Evolutionary conservation across 2,329 filamentous ascomycete genomes (phyloP).

Genomic region (Aspergillus ochraceus): DNA sequence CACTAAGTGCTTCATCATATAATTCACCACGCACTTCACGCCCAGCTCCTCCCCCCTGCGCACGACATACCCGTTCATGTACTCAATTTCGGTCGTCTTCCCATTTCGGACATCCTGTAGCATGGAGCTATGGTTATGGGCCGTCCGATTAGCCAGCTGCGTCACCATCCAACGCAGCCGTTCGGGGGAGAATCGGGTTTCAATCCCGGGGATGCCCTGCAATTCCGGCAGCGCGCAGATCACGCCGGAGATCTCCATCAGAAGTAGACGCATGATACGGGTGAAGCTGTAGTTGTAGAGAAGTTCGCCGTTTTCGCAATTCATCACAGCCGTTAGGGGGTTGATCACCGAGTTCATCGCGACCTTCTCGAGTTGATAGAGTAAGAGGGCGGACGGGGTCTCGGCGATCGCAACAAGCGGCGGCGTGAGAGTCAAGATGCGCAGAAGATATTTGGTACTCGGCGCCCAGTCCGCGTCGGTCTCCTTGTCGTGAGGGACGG

Average conservation of each 20-base stretch:
- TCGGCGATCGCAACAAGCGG: slow-evolving; percentile 62
- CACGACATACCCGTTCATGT: slow-evolving; percentile 85
- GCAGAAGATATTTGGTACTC: slow-evolving; percentile 61
- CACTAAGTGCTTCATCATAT: slow-evolving; percentile 70
- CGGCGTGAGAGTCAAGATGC: slow-evolving; percentile 62
- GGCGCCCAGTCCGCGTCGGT: slow-evolving; percentile 34
- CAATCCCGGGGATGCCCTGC: slow-evolving; percentile 59
- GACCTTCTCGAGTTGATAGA: slow-evolving; percentile 75
- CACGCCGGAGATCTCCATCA: slow-evolving; percentile 73
- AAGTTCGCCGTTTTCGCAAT: slow-evolving; percentile 72
- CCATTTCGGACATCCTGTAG: slow-evolving; percentile 64
- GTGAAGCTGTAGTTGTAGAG: slow-evolving; percentile 66
- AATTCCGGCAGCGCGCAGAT: slow-evolving; percentile 74
- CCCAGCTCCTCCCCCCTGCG: slow-evolving; percentile 70
- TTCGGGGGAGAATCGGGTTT: slow-evolving; percentile 59
- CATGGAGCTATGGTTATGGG: slow-evolving; percentile 65
- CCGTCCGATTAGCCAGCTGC: slow-evolving; percentile 55
- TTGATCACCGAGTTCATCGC: slow-evolving; percentile 76
- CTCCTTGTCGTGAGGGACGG: slow-evolving; percentile 18
- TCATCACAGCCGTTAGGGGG: slow-evolving; percentile 75
- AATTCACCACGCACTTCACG: slow-evolving; percentile 70
- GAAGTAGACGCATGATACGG: slow-evolving; percentile 66
- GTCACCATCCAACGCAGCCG: slow-evolving; percentile 63
- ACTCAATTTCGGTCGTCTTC: slow-evolving; percentile 72
- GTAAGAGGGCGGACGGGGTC: slow-evolving; percentile 62